These are phyloP conservation scores for Alloascoidea africana DNA, from an alignment of 805 yeast species.

Conservation along the genomic window DNA sequence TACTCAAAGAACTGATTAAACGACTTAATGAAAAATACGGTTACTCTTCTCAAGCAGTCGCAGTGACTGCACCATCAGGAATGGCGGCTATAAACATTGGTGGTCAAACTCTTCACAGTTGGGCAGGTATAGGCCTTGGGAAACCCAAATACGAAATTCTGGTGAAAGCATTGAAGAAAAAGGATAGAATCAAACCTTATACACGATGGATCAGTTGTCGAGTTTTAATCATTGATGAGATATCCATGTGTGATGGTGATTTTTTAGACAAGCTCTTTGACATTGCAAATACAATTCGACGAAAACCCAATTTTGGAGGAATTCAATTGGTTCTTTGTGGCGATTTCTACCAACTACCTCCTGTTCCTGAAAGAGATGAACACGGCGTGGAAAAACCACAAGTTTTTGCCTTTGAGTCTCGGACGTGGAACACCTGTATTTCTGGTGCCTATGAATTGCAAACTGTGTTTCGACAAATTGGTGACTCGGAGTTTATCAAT, in stretches of 20 bases:
- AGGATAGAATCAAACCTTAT: conserved; percentile 28
- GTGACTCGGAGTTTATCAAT: conserved; percentile 50
- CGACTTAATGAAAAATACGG: conserved; percentile 30
- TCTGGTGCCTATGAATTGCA: conserved; percentile 39
- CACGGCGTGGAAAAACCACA: conserved; percentile 11
- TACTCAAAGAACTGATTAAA: conserved; percentile 45
- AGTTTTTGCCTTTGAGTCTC: conserved; percentile 49
- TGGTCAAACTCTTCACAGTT: conserved; percentile 64
- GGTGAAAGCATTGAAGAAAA: conserved; percentile 31
- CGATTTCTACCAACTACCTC: conserved; percentile 74
- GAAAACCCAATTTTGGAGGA: conserved; percentile 46
- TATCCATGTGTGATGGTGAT: conserved; percentile 67
- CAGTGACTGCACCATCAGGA: conserved; percentile 73
- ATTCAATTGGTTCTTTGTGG: conserved; percentile 70
- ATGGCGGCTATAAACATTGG: conserved; percentile 73
- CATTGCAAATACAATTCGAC: conserved; percentile 30
- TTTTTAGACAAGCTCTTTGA: conserved; percentile 50
- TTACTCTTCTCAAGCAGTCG: conserved; percentile 32
- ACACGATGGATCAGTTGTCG: conserved; percentile 39
- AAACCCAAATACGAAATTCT: conserved; percentile 31
- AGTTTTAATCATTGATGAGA: conserved; percentile 62
- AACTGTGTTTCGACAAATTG: conserved; percentile 64
- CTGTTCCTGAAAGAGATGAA: conserved; percentile 29
- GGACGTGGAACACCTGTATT: conserved; percentile 46
- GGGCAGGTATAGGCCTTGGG: conserved; percentile 67